phyloP scores from a whole-genome alignment of 2,329 filamentous ascomycete genomes.

The Calonectria pseudoreteaudii region DNA sequence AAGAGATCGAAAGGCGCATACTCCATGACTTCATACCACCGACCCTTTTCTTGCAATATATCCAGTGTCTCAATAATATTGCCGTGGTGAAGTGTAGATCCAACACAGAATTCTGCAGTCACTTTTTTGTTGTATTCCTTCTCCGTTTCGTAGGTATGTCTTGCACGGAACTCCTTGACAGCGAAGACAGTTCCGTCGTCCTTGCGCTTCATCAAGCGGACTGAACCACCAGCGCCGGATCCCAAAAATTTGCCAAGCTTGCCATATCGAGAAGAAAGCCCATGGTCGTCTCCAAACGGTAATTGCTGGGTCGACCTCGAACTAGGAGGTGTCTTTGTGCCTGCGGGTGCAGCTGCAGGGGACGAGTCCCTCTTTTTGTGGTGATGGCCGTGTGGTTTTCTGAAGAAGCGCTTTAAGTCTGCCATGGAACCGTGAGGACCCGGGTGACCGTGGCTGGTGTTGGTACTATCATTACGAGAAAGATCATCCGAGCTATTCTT shows the following conservation, averaged over 20 bases:
- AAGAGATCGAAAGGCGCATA: slow-evolving; percentile 97
- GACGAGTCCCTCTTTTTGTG: slow-evolving; percentile 78
- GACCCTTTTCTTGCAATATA: slow-evolving; percentile 92
- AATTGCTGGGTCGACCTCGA: slow-evolving; percentile 70
- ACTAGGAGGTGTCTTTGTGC: slow-evolving; percentile 59
- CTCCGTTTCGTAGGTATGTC: slow-evolving; percentile 92
- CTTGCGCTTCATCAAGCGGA: slow-evolving; percentile 91
- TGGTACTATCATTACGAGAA: slow-evolving; percentile 40
- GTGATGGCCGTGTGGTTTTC: slow-evolving; percentile 79
- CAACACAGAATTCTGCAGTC: slow-evolving; percentile 97
- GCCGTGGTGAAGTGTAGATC: slow-evolving; percentile 94
- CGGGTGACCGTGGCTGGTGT: slow-evolving; percentile 39
- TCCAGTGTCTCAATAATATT: slow-evolving; percentile 99
- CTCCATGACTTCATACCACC: slow-evolving; percentile 99
- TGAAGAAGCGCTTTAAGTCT: slow-evolving; percentile 97
- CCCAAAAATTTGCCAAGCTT: slow-evolving; percentile 95
- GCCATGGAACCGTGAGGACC: slow-evolving; percentile 82
- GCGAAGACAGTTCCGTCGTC: slow-evolving; percentile 95
- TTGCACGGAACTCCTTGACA: slow-evolving; percentile 94
- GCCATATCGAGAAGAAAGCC: slow-evolving; percentile 90
- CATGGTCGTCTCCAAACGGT: slow-evolving; percentile 95
- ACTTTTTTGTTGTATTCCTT: slow-evolving; percentile 98
- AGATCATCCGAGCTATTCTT: slow-evolving; percentile 53
- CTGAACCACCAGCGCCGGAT: slow-evolving; percentile 93
- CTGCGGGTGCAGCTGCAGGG: slow-evolving; percentile 66